Evolutionary conservation across 768 basidiomycete species (phyloP), one percentile per base, ranked within the genome.

Genomic region (Pulveroboletus sp.): DNA sequence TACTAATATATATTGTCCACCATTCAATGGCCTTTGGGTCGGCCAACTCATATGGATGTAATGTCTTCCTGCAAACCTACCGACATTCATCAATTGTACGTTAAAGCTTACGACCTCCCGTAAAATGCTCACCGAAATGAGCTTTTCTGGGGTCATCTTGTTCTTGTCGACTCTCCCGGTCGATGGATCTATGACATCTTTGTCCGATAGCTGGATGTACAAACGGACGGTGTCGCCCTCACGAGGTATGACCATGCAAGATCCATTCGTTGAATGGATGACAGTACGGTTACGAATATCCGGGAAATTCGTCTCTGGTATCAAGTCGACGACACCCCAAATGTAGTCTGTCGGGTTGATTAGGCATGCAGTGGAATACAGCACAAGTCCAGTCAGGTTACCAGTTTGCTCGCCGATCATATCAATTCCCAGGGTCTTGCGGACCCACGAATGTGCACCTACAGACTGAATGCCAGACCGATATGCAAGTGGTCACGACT

Each of bases 301-400:
- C 0, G 89, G 89, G 52, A 89, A 87, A 60, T 89, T 72, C 1
- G 86, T 88, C n/a, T 82, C 76, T 0, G 83, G 83, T 24, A 79
- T 58, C 43, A 80, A 71, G 65, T 90, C 90, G 17, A 90, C 68
- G 4, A 92, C 89, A 3, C 90, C 90, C 90, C 90, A 93, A 17
- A 91, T 75, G 50, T 78, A 84, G 46, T 90, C 83, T 69, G 73
- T 76, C 40, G 15, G n/a, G 13, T 28, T 27, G 5, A 37, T 55
- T 10, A 51, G 37, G 10, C 15, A 30, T 27, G 8, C 30, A 21
- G 36, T 10, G 3, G 7, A 51, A 47, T 5, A 28, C 9, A 41
- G 5, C 15, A 42, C 10, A 44, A 31, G n/a, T 5, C 17, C 1
- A 8, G 15, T 13, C 6, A 9, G 4, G 33, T 57, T 47, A 69